These are phyloP conservation scores for Fraxinus dipetala DNA, from an alignment of 305 asterid species.

Conservation along the genomic window DNA sequence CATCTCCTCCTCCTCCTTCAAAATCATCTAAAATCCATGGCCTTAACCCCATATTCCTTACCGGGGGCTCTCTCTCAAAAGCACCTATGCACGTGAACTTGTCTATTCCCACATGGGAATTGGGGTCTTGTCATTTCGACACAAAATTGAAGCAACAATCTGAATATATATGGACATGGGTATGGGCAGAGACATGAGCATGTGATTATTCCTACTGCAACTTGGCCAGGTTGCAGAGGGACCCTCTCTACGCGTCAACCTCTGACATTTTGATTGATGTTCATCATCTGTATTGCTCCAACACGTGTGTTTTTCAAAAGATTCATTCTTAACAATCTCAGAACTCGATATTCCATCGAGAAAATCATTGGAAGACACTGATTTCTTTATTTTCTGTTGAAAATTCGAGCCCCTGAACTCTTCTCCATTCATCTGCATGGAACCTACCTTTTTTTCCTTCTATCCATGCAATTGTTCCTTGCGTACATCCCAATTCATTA, in stretches of 20 bases:
- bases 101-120: constrained; percentile 51
- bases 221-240: constrained; percentile 17
- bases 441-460: neutral
- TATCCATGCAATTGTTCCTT: constrained; percentile 40
- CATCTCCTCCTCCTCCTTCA: neutral
- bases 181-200: neutral
- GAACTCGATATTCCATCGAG: constrained; percentile 23
- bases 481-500: constrained; percentile 28
- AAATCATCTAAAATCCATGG: constrained; percentile 23
- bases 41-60: constrained; percentile 12
- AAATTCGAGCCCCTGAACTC: constrained; percentile 21
- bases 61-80: constrained; percentile 15
- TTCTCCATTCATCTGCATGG: constrained; percentile 6
- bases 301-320: constrained; percentile 50
- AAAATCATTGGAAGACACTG: constrained; percentile 18
- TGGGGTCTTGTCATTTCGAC: constrained; percentile 5
- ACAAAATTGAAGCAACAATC: neutral
- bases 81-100: constrained; percentile 57
- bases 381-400: constrained; percentile 5
- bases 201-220: neutral
- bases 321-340: constrained; percentile 2
- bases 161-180: neutral
- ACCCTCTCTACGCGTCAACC: constrained; percentile 43
- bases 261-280: constrained; percentile 31
- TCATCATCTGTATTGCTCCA: constrained; percentile 35